Evolutionary conservation across 805 yeast genomes (phyloP), one percentile per base, ranked within the genome.

Genomic region (Wickerhamiella galacta): DNA sequence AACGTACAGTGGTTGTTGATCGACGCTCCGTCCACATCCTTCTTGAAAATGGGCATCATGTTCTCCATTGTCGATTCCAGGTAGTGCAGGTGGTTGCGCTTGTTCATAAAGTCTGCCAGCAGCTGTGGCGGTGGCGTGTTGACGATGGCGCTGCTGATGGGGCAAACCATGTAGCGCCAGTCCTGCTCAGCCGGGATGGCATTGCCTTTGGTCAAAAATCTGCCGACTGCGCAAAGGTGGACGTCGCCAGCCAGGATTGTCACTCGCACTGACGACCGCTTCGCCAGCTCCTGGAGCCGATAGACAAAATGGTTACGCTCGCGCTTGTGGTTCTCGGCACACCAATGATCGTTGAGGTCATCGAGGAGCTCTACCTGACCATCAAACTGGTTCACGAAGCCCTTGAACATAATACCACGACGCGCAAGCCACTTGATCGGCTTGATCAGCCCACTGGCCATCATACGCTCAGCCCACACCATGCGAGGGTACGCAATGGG

Each of bases 291-390:
- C 40, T 74, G 71, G 29, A 87, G 58, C 39, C 60, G 60, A 25
- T 61, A 63, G 40, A 85, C 57, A 25, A 87, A 61, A 42, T 52
- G 49, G 53, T 87, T 87, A 39, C 98, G 68, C 56, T 87, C 98
- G 31, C 56, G 54, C 52, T 87, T 90, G 57, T 87, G 98, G 51
- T 75, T 68, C 38, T 65, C 65, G 3, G 94, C 75, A 53, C 95
- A 83, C 98, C 98, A 87, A 57, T 87, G 96, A 52, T 87, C 98
- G 49, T 83, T 75, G 54, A 90, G 63, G 52, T 87, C 96, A 50
- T 90, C 96, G 43, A 90, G 64, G 11, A 87, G 70, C 56, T 87
- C 96, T 4, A 87, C 73, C 25, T 77, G 71, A 2, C 95, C 95
- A 51, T 85, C 95, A 48, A 85, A 87, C 44, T 80, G 90, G 49